These are phyloP conservation scores for Podila minutissima DNA, from an alignment of 192 early-diverging fungal genomes.

Conservation along the genomic window DNA sequence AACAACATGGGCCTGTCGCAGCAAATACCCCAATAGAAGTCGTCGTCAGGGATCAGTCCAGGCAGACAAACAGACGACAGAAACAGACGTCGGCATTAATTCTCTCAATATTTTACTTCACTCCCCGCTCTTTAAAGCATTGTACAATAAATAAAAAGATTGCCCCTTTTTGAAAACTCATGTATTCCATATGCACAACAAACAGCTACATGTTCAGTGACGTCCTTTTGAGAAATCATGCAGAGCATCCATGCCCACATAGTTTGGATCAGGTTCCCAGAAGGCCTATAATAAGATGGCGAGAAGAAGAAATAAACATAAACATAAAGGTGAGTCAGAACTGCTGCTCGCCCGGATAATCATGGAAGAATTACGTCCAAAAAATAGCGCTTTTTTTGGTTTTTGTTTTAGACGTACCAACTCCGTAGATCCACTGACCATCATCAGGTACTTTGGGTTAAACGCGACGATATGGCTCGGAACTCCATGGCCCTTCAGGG, in stretches of 20 bases:
- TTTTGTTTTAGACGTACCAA: slow-evolving; percentile 59
- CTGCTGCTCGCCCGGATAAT: background rate
- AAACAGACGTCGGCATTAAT: no score
- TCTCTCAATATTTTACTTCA: no score
- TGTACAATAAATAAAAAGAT: background rate
- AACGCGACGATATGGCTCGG: slow-evolving; percentile 69
- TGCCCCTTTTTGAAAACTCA: background rate
- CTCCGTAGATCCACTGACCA: slow-evolving; percentile 71
- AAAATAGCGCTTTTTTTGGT: background rate
- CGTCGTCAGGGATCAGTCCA: background rate
- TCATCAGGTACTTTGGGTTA: slow-evolving; percentile 81
- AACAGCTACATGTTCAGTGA: slow-evolving; percentile 6
- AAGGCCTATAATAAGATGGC: slow-evolving; percentile 22
- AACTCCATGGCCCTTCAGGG: slow-evolving; percentile 58
- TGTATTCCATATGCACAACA: background rate
- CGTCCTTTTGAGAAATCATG: slow-evolving; percentile 46
- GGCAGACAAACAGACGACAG: no score
- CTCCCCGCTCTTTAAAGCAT: no score
- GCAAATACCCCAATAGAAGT: slow-evolving; percentile 9
- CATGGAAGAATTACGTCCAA: background rate
- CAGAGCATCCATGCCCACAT: slow-evolving; percentile 25
- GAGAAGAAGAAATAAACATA: background rate
- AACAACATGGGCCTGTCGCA: background rate
- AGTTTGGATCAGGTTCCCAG: slow-evolving; percentile 48
- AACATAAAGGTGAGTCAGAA: background rate